phyloP scores from a whole-genome alignment of 257 asterid species.

The Cynanchum wilfordii region DNA sequence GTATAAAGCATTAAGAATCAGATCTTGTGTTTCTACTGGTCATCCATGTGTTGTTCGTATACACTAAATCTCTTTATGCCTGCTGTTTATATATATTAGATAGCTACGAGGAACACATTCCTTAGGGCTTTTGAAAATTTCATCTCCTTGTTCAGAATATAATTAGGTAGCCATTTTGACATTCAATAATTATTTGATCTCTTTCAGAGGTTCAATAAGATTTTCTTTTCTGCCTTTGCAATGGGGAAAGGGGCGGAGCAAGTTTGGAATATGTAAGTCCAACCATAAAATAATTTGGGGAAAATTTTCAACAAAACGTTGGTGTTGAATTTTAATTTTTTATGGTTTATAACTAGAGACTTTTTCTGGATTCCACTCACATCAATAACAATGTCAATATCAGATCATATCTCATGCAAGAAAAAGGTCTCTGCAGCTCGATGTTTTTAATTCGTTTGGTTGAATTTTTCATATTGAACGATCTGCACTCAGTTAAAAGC shows the following conservation, averaged over 20 bases:
- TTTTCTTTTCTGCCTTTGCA: neutral
- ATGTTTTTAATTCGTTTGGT: neutral
- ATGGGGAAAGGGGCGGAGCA: neutral
- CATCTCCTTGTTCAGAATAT: neutral
- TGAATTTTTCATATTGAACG: neutral
- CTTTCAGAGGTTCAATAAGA: neutral
- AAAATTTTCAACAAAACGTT: neutral
- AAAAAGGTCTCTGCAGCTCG: neutral
- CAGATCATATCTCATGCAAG: neutral
- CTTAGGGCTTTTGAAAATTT: neutral
- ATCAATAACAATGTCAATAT: neutral
- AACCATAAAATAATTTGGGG: neutral
- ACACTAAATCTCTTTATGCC: neutral
- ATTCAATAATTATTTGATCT: neutral
- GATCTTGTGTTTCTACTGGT: neutral
- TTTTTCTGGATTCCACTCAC: no score
- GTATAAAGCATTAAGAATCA: neutral
- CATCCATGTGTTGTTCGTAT: neutral
- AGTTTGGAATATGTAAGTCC: neutral
- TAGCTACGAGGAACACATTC: neutral
- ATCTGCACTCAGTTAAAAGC: neutral
- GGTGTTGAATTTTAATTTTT: neutral
- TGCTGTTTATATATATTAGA: neutral
- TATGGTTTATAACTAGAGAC: no score
- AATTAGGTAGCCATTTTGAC: neutral